Conservation (phyloP, 495 filamentous ascomycete genomes). For the Pyronema omphalodes region DNA sequence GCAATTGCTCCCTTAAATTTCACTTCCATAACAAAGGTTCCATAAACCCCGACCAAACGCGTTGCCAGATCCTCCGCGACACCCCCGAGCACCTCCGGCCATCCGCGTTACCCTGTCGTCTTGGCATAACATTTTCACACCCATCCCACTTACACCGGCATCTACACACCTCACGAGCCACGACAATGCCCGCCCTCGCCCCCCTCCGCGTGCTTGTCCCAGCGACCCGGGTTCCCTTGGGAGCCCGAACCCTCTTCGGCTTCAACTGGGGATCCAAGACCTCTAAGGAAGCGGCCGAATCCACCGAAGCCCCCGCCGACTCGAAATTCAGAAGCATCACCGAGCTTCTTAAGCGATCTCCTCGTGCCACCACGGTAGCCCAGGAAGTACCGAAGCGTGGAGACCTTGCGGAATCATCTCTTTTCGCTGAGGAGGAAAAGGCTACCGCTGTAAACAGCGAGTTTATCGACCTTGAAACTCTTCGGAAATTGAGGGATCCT, state of each 20-base stretch:
- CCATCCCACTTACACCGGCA: background rate
- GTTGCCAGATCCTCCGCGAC: background rate
- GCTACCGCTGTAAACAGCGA: constrained; percentile 11
- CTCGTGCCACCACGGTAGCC: background rate
- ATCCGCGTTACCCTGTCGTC: background rate
- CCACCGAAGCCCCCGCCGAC: constrained; percentile 1
- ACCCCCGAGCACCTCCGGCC: background rate
- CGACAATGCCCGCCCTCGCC: background rate
- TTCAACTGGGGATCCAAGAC: constrained; percentile 8
- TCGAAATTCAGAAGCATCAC: background rate
- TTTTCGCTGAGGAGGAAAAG: constrained; percentile 35
- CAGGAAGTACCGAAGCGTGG: constrained; percentile 7
- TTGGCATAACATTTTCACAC: background rate
- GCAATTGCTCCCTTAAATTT: too few species aligned
- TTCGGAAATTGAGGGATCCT: constrained; percentile 15
- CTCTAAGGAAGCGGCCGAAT: background rate
- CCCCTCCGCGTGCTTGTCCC: constrained; percentile 1
- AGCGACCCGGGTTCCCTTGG: background rate
- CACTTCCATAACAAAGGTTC: too few species aligned
- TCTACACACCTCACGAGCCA: too few species aligned
- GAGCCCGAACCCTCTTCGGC: constrained; percentile 8
- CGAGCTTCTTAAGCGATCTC: constrained; percentile 7
- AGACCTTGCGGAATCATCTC: constrained; percentile 30
- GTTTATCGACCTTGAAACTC: background rate
- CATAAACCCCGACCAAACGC: too few species aligned